Conservation (phyloP, 768 basidiomycete genomes). For the Leucocoprinus leucothites region DNA sequence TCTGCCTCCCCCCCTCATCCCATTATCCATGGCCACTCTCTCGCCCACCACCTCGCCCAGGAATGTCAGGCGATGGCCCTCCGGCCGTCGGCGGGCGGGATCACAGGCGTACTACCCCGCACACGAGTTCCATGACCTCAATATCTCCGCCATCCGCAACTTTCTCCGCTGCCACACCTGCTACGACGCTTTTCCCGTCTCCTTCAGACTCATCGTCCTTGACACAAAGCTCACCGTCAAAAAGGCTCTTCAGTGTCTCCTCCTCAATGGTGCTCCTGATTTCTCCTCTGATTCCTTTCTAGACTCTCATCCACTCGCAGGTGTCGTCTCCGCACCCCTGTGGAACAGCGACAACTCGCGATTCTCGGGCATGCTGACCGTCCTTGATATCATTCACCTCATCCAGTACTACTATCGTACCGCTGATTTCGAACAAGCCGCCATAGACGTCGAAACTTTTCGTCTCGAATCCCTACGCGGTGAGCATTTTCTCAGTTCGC, state of each 20-base stretch:
- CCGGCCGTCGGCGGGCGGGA: slow-evolving; percentile 51
- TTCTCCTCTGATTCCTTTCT: background rate
- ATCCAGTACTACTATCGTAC: slow-evolving; percentile 98
- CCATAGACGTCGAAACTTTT: slow-evolving; percentile 90
- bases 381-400: slow-evolving; percentile 98
- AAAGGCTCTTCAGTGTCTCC: slow-evolving; percentile 85
- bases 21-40: slow-evolving; percentile 40
- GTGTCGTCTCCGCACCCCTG: slow-evolving; percentile 95
- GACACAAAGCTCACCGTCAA: slow-evolving; percentile 96
- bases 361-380: slow-evolving; percentile 98
- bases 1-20: too few relatives aligned
- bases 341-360: slow-evolving; percentile 94
- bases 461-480: slow-evolving; percentile 87
- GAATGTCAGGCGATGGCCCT: slow-evolving; percentile 48
- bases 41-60: too few relatives aligned
- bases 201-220: slow-evolving; percentile 93
- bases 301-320: slow-evolving; percentile 37
- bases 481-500: slow-evolving; percentile 30
- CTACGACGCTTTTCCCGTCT: slow-evolving; percentile 97
- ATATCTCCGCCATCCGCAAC: slow-evolving; percentile 65
- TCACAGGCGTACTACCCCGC: slow-evolving; percentile 47
- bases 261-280: slow-evolving; percentile 62
- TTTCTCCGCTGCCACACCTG: slow-evolving; percentile 84
- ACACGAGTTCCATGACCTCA: slow-evolving; percentile 66
- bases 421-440: slow-evolving; percentile 79